Base-by-base conservation (phyloP, 164 flowering plant genomes). In the Stephania yunnanensis region DNA sequence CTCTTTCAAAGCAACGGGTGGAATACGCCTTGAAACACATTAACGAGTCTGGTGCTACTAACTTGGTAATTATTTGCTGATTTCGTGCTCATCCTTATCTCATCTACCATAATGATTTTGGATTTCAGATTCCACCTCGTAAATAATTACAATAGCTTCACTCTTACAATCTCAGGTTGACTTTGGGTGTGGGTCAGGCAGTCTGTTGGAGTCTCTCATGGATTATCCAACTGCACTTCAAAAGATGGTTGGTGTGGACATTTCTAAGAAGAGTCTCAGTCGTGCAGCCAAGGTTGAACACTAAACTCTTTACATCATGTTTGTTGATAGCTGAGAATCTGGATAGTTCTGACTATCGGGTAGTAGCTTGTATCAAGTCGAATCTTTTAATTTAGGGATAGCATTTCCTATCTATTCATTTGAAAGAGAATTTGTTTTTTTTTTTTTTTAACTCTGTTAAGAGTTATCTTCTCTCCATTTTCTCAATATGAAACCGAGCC, bases 131-230 rank as follows among this genome's bases (percentile, higher is more conserved):
- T 8, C n/a, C 42, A 29, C 29, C n/a, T 69, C 15, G 64, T 8
- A 13, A 10, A 29, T 15, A 46, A 17, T 64, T 69, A 61, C 65
- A 71, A 46, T 63, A 64, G 58, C 31, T 0, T 31, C 77, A 53
- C 10, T 13, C 36, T 78, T 74, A 45, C 22, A 55, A 15, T 74
- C 77, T 69, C 87, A 96, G 99, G 90, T 92, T 84, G 98, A 95
- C 78, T 95, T 91, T 83, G 97, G 97, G 50, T 95, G 98, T 78
- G 98, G 98, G 29, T 93, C 98, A 65, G 98, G 98, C 74, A 89
- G 95, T 79, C 85, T 95, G 53, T 79, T 95, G 87, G 92, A 89
- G 46, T 85, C 93, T 44, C 83, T 95, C 65, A 78, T 95, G 73
- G 87, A 87, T 71, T 86, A 85, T 80, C 86, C 88, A 19, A 93